A percentile compares a stretch with the other conserved stretches of the same genome.
Evolutionary conservation across 331 rosid species (phyloP).

Genomic region (Ulmus americana): DNA sequence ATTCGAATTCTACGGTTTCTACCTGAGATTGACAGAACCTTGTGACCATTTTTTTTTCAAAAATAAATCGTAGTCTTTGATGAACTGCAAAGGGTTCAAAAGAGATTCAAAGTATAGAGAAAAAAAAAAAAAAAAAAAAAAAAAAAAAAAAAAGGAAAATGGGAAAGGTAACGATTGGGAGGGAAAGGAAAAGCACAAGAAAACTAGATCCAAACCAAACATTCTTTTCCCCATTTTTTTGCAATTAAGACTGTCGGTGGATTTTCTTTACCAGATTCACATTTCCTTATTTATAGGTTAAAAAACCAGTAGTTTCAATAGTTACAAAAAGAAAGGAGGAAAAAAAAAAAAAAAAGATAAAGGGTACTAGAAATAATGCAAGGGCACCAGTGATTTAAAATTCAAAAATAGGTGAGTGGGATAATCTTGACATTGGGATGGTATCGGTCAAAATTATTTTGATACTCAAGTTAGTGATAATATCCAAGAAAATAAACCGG

Average conservation of each 20-base stretch:
- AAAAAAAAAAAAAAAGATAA: not conserved
- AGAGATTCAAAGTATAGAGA: slow-evolving; percentile 31
- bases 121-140: slow-evolving; percentile 17
- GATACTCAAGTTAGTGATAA: too few species aligned
- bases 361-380: too few species aligned
- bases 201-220: slow-evolving; percentile 36
- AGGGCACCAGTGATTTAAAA: too few species aligned
- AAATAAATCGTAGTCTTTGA: slow-evolving; percentile 11
- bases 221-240: slow-evolving; percentile 11
- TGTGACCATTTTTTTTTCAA: not conserved
- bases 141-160: slow-evolving; percentile 13
- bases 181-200: slow-evolving; percentile 22
- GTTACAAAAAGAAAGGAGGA: not conserved
- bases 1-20: slow-evolving; percentile 2
- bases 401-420: too few species aligned
- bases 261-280: slow-evolving; percentile 6
- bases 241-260: slow-evolving; percentile 21
- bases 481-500: too few species aligned
- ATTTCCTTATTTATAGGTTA: not conserved
- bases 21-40: not conserved
- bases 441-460: too few species aligned
- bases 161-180: too few species aligned
- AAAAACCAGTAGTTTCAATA: not conserved
- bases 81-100: slow-evolving; percentile 24
- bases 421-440: too few species aligned